Percentiles rank a stretch among this genome's conserved stretches.
These are phyloP conservation scores for Candida suzukii DNA, from an alignment of 805 yeast species.

Conservation along the genomic window DNA sequence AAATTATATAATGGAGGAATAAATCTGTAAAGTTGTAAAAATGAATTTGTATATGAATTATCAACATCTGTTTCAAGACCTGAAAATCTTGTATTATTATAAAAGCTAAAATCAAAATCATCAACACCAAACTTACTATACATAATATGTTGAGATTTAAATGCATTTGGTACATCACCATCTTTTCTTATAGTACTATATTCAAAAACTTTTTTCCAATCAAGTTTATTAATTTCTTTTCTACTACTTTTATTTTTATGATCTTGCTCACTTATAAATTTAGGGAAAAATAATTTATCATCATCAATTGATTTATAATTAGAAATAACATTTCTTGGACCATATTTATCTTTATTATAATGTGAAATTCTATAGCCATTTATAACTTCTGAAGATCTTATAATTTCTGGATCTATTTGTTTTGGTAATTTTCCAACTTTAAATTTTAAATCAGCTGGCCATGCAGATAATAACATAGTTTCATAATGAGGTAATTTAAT, in stretches of 20 bases:
- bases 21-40: slow-evolving; percentile 74
- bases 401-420: slow-evolving; percentile 41
- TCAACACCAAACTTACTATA: slow-evolving; percentile 89
- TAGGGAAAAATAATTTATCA: slow-evolving; percentile 28
- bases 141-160: slow-evolving; percentile 63
- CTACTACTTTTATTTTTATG: slow-evolving; percentile 22
- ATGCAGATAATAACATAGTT: slow-evolving; percentile 69
- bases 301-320: slow-evolving; percentile 34
- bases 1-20: slow-evolving; percentile 67
- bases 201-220: slow-evolving; percentile 2
- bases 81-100: slow-evolving; percentile 65
- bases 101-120: slow-evolving; percentile 86
- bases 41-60: slow-evolving; percentile 69
- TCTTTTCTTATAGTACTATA: slow-evolving; percentile 10
- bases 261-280: slow-evolving; percentile 55
- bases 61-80: slow-evolving; percentile 88
- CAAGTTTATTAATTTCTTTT: slow-evolving; percentile 14
- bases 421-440: slow-evolving; percentile 52
- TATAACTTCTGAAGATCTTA: slow-evolving; percentile 27
- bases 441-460: slow-evolving; percentile 62
- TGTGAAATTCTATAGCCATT: slow-evolving; percentile 34
- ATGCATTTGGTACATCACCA: slow-evolving; percentile 61
- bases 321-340: slow-evolving; percentile 42
- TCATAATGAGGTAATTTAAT: slow-evolving; percentile 87
- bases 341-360: slow-evolving; percentile 52